Base-by-base conservation (phyloP, 1,139 yeast species). In the Pichia sp. region DNA sequence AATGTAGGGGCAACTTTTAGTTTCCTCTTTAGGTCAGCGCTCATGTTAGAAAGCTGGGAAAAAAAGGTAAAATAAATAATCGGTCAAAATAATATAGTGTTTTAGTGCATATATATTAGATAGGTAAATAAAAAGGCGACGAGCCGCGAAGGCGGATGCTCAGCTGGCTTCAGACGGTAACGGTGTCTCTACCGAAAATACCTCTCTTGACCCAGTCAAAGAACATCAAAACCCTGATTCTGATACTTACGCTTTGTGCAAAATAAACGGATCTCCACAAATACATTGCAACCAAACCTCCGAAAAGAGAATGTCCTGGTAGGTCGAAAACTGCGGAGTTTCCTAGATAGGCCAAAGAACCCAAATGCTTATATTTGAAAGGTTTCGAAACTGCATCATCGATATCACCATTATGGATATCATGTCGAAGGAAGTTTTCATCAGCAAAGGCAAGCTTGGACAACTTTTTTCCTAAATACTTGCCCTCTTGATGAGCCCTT, bases 141-240 rank as follows among this genome's bases (percentile, higher is more conserved):
- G 50, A 47, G 50, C 50, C 50, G 50, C 50, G 50, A n/a, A 27
- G 6, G 10, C 4, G 9, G 24, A n/a, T 14, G 34, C 50, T 20
- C 45, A 38, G 34, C 34, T 10, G 38, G n/a, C 17, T 33, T 51
- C 58, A 73, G 49, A 71, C 69, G 46, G 76, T 72, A 48, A 78
- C 68, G 56, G 80, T 71, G 61, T 81, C 85, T 66, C 86, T 77
- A 7, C 86, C 85, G 62, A 81, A 81, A 50, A 81, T 64, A 38
- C 84, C 85, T 63, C 86, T 78, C 65, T 81, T 81, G 60, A 81
- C 63, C 86, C 87, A 83, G 63, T 83, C 87, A 74, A 81, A 75
- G 66, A 79, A 78, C 66, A 83, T 67, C 60, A 81, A 71, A 2
- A 79, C 80, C 62, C 87, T 74, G 2, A 83, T 79, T 64, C 87